Percentiles rank a stretch among this genome's conserved stretches.
phyloP scores from a whole-genome alignment of 1,284 basidiomycete species.

The Trichosporon sp. region DNA sequence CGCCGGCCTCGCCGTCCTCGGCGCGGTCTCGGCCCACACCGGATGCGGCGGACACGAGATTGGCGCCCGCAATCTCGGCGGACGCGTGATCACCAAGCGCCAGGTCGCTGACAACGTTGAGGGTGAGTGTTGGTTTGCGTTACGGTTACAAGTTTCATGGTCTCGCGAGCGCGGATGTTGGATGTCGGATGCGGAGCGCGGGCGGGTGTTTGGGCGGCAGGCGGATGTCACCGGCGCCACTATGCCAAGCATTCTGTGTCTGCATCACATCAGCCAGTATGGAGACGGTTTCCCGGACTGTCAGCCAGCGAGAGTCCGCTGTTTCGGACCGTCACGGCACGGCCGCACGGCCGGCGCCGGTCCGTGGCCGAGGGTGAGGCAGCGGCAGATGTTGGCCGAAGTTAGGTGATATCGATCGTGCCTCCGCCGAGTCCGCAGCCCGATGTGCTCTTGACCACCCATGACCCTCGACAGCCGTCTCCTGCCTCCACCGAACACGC shows the following conservation, averaged over 20 bases:
- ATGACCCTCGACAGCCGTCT: too few relatives aligned
- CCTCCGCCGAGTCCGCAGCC: background rate
- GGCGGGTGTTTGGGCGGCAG: background rate
- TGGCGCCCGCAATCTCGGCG: constrained; percentile 6
- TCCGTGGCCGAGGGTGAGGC: too few relatives aligned
- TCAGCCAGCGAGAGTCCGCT: too few relatives aligned
- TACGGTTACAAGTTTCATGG: constrained; percentile 28
- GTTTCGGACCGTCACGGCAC: too few relatives aligned
- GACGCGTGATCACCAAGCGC: background rate
- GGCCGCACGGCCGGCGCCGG: too few relatives aligned
- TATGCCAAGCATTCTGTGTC: background rate
- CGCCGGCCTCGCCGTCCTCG: constrained; percentile 3
- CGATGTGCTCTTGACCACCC: background rate
- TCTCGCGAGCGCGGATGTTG: too few relatives aligned
- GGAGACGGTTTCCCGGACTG: too few relatives aligned
- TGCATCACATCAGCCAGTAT: background rate
- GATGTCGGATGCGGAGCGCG: too few relatives aligned
- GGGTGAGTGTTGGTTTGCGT: background rate
- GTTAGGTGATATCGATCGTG: background rate
- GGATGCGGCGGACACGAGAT: constrained; percentile 16
- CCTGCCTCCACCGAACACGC: background rate
- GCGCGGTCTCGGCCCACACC: constrained; percentile 3
- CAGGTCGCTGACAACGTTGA: constrained; percentile 7
- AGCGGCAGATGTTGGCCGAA: too few relatives aligned
- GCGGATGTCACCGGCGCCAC: background rate